A percentile compares a stretch with the other conserved stretches of the same genome.
Evolutionary conservation across 2,329 filamentous ascomycete species (phyloP).

Genomic region (Aplosporella prunicola): DNA sequence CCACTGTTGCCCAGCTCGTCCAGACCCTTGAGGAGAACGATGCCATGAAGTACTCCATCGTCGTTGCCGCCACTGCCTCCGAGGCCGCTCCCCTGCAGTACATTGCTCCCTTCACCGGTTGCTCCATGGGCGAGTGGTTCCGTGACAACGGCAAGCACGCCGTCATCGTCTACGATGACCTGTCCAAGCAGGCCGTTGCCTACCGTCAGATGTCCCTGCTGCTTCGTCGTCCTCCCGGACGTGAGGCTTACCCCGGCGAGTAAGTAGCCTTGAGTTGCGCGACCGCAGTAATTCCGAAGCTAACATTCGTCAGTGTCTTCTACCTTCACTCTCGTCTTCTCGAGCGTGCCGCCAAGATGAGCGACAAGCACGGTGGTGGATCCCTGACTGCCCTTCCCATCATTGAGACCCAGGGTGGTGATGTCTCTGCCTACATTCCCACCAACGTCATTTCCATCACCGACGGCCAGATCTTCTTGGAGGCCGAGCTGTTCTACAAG

Average conservation of each 20-base stretch:
- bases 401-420: constrained; percentile 99
- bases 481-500: constrained; percentile 99
- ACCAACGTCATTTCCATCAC: constrained; percentile 99
- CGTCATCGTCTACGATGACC: constrained; percentile 85
- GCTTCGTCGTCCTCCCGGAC: constrained; percentile 92
- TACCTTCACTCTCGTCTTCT: constrained; percentile 98
- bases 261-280: constrained; percentile 25
- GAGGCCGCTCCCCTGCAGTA: constrained; percentile 95
- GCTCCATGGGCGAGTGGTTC: constrained; percentile 60
- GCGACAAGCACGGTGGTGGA: constrained; percentile 85
- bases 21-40: constrained; percentile 99
- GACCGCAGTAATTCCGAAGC: constrained; percentile 10
- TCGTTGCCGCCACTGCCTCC: constrained; percentile 93
- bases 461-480: constrained; percentile 99
- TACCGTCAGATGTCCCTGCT: constrained; percentile 99
- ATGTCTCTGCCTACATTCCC: constrained; percentile 99
- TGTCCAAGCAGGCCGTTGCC: constrained; percentile 95
- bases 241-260: constrained; percentile 99
- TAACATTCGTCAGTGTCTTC: constrained; percentile 57
- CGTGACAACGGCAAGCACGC: constrained; percentile 80
- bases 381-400: constrained; percentile 94
- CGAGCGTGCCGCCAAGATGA: constrained; percentile 99
- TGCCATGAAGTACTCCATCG: constrained; percentile 93
- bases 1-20: constrained; percentile 97
- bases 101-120: constrained; percentile 82